Evolutionary conservation across 805 yeast genomes (phyloP), one percentile per base, ranked within the genome.

Genomic region (Saturnispora zaruensis): DNA sequence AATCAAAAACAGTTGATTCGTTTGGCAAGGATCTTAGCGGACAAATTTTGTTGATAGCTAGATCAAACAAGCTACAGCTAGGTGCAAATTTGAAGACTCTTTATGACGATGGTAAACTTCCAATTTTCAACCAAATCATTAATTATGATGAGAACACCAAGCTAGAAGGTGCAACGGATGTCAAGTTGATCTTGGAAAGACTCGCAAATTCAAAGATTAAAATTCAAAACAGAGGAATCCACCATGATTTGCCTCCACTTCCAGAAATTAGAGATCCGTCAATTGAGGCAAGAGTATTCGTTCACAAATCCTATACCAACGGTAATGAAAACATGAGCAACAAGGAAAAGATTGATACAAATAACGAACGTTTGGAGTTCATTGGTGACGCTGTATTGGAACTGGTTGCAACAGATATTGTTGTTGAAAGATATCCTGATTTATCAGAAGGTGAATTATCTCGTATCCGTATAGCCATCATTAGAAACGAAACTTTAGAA

Each of bases 331-430:
- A 77, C 55, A 64, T 82, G 44, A 69, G 78, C n/a, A 77, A 74
- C 45, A 64, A 68, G 4, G 91, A 84, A 55, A 69, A 76, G 48
- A 69, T 84, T 24, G 69, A 73, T 46, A 69, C 81, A 2, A 90
- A 87, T 58, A 87, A 91, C 63, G 97, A 90, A 70, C 73, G 96
- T 45, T 70, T 89, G 21, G 98, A 91, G 68, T 91, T 88, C 61
- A 69, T 87, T 41, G 98, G 98, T 14, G 98, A 91, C 67, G 81
- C 97, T 1, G 77, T 88, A 20, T 68, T 91, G 52, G 85, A 87
- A 60, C 76, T 76, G 48, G 70, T 82, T n/a, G 80, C 85, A 48
- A 83, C 96, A 0, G 69, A 76, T 51, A 73, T 90, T 40, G 71
- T 87, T 16, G 88, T 74, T 58, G 72, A 77, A 25, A 66, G 75